phyloP scores from a whole-genome alignment of 192 early-diverging fungal species.

The Backusella sp. region DNA sequence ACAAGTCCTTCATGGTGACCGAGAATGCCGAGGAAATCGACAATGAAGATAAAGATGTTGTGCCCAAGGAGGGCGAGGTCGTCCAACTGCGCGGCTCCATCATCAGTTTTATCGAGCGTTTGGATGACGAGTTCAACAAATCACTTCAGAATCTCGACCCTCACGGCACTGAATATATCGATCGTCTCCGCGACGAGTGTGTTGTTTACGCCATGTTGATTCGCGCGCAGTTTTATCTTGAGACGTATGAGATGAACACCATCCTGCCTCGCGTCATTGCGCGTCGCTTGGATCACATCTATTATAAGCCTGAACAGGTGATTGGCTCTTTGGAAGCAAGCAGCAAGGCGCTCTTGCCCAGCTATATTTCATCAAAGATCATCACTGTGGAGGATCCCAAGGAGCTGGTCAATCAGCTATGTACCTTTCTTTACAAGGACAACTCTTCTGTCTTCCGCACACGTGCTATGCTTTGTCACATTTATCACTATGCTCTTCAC shows the following conservation, averaged over 20 bases:
- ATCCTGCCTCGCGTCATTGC: constrained; percentile 73
- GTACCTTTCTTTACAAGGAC: constrained; percentile 85
- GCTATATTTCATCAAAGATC: constrained; percentile 43
- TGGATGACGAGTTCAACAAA: constrained; percentile 97
- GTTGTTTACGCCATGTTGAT: constrained; percentile 84
- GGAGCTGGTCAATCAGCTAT: constrained; percentile 78
- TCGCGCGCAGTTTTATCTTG: constrained; percentile 85
- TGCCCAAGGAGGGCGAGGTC: constrained; percentile 52
- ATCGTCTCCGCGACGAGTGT: constrained; percentile 88
- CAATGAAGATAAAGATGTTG: constrained; percentile 56
- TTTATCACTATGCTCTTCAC: constrained; percentile 96
- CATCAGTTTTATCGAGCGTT: constrained; percentile 82
- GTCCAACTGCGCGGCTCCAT: constrained; percentile 77
- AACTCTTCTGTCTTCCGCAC: constrained; percentile 80
- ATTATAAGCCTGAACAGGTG: constrained; percentile 95
- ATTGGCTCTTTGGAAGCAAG: constrained; percentile 66
- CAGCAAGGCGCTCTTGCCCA: constrained; percentile 44
- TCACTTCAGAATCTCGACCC: constrained; percentile 95
- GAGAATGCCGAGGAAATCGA: constrained; percentile 70
- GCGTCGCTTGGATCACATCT: constrained; percentile 92
- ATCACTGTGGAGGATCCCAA: constrained; percentile 47
- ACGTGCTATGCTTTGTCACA: constrained; percentile 94
- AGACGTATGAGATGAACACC: constrained; percentile 55
- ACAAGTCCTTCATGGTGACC: constrained; percentile 63
- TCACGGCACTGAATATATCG: constrained; percentile 93